phyloP scores from a whole-genome alignment of 1,284 basidiomycete genomes.

The Puccinia triticina region DNA sequence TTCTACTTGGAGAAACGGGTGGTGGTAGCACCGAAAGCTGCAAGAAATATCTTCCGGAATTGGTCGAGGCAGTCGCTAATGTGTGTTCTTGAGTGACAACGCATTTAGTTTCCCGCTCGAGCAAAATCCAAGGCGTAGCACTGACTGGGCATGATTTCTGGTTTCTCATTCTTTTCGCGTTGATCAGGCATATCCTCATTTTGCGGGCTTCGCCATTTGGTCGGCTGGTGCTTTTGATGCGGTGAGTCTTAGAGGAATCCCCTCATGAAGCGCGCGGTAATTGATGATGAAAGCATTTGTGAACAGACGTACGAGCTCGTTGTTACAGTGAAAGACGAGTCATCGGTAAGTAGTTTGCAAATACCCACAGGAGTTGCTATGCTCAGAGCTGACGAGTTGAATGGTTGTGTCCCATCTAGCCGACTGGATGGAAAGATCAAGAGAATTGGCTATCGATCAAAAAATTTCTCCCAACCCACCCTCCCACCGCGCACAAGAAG shows the following conservation, averaged over 20 bases:
- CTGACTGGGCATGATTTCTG: too few relatives aligned
- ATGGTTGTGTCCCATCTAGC: not conserved
- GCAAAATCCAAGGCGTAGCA: not conserved
- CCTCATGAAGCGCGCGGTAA: too few relatives aligned
- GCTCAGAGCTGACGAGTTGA: too few relatives aligned
- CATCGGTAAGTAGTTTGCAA: conserved; percentile 1
- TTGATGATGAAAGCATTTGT: not conserved
- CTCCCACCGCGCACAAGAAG: too few relatives aligned
- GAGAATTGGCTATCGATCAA: conserved; percentile 10
- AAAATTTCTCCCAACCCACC: conserved; percentile 7
- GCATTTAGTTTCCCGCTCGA: too few relatives aligned
- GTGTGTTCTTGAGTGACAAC: not conserved
- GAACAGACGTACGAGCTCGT: conserved; percentile 19
- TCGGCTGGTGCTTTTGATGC: conserved; percentile 17
- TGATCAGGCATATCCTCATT: conserved; percentile 11
- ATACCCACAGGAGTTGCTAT: too few relatives aligned
- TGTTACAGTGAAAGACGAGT: not conserved
- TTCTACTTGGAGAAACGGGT: conserved; percentile 18
- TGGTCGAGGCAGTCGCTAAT: conserved; percentile 1
- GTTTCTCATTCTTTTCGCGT: too few relatives aligned
- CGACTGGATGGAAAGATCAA: conserved; percentile 21
- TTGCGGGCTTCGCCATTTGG: conserved; percentile 29
- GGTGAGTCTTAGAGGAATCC: not conserved
- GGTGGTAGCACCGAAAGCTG: conserved; percentile 40
- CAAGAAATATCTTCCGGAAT: not conserved